Conservation (phyloP, 2,329 filamentous ascomycete species). For the Clarireedia hainanense region DNA sequence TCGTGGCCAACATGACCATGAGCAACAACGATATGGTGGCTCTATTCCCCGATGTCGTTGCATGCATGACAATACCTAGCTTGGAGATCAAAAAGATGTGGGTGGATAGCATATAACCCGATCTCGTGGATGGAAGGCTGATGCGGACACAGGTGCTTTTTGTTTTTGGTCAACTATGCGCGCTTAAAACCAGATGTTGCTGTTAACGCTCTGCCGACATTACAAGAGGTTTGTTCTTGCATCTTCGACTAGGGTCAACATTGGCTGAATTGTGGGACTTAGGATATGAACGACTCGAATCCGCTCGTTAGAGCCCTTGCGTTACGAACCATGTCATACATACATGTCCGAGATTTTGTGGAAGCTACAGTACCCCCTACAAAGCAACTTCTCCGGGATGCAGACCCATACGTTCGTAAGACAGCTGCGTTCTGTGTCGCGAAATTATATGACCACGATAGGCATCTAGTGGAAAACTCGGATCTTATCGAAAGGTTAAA, state of each 20-base stretch:
- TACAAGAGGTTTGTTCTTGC: constrained; percentile 58
- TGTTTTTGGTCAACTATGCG: constrained; percentile 96
- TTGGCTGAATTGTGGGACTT: background rate
- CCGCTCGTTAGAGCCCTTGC: constrained; percentile 88
- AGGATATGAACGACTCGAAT: constrained; percentile 93
- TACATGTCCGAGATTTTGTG: constrained; percentile 93
- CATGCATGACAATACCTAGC: constrained; percentile 89
- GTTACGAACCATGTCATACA: constrained; percentile 91
- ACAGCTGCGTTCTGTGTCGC: constrained; percentile 94
- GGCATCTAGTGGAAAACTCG: constrained; percentile 78
- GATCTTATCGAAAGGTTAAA: constrained; percentile 92
- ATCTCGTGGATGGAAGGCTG: constrained; percentile 6
- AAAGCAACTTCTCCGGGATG: constrained; percentile 73
- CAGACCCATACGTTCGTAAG: constrained; percentile 94
- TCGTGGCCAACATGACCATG: constrained; percentile 99
- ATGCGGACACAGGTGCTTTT: constrained; percentile 67
- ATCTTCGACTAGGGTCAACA: background rate
- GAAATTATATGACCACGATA: constrained; percentile 96
- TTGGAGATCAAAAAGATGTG: constrained; percentile 99
- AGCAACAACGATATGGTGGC: constrained; percentile 99
- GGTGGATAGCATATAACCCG: constrained; percentile 25
- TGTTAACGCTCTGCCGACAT: constrained; percentile 80
- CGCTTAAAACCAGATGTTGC: constrained; percentile 91
- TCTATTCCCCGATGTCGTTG: constrained; percentile 89
- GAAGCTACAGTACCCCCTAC: constrained; percentile 81